Conservation (phyloP, 2,329 filamentous ascomycete species). For the Clonostachys rosea region DNA sequence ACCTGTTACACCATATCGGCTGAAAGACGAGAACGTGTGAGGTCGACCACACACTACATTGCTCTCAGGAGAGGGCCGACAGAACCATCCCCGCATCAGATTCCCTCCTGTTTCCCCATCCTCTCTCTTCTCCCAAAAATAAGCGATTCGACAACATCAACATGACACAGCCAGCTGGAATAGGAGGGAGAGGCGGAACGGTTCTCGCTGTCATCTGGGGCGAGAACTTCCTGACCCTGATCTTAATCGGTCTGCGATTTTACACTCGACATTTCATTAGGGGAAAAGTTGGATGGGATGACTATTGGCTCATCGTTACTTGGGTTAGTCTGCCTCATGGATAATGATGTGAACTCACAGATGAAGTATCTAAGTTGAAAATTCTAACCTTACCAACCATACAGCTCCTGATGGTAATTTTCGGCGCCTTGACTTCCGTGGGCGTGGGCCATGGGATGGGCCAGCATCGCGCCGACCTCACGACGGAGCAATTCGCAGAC, state of each 20-base stretch:
- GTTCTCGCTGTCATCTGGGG: not conserved
- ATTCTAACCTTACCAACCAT: not conserved
- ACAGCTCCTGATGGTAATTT: not conserved
- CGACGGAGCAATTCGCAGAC: not conserved
- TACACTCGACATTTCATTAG: not conserved
- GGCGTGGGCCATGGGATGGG: not conserved
- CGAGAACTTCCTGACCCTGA: not conserved
- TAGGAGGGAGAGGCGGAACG: not conserved
- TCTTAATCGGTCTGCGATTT: not conserved
- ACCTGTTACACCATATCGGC: too few relatives aligned
- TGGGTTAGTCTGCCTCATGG: not conserved
- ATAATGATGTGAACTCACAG: too few relatives aligned
- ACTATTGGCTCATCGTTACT: not conserved
- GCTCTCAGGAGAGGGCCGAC: too few relatives aligned
- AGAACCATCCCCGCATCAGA: too few relatives aligned
- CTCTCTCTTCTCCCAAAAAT: too few relatives aligned
- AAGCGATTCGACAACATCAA: too few relatives aligned
- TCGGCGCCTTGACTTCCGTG: not conserved
- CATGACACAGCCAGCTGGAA: not conserved
- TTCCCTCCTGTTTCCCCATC: too few relatives aligned
- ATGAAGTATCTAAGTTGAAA: not conserved
- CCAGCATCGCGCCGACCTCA: not conserved
- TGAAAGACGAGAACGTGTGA: too few relatives aligned
- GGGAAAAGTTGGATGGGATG: conserved; percentile 1
- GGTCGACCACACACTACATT: too few relatives aligned